Conservation (phyloP, 2,329 filamentous ascomycete species). For the Xylariaceae sp. region DNA sequence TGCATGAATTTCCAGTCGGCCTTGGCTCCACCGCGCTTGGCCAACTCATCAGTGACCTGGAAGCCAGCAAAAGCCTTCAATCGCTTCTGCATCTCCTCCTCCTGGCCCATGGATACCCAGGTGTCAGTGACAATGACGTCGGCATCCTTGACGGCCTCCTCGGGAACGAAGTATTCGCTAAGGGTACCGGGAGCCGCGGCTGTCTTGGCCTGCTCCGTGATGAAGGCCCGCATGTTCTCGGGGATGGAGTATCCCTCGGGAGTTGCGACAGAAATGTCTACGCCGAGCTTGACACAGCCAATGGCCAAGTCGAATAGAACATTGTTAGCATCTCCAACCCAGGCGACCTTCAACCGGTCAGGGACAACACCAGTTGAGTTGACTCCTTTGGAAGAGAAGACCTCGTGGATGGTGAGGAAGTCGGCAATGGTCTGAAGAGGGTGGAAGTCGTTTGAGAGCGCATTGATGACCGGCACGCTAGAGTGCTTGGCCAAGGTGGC, state of each 20-base stretch:
- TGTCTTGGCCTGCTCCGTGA: constrained; percentile 56
- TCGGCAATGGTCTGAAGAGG: constrained; percentile 93
- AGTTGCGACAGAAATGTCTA: constrained; percentile 81
- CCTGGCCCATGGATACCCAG: constrained; percentile 98
- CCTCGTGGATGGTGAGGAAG: constrained; percentile 83
- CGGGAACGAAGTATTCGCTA: constrained; percentile 69
- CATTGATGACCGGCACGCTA: constrained; percentile 77
- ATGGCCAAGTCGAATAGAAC: constrained; percentile 92
- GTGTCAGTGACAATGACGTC: constrained; percentile 94
- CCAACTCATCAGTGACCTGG: constrained; percentile 84
- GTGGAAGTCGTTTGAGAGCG: constrained; percentile 84
- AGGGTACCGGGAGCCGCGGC: constrained; percentile 60
- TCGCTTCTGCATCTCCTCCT: constrained; percentile 72
- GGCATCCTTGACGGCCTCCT: constrained; percentile 78
- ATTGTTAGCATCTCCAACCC: constrained; percentile 96
- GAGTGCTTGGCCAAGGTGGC: constrained; percentile 65
- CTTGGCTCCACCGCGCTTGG: constrained; percentile 78
- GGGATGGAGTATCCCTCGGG: constrained; percentile 82
- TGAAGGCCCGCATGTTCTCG: constrained; percentile 64
- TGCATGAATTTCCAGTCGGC: constrained; percentile 97
- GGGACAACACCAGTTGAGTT: constrained; percentile 54
- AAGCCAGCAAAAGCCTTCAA: constrained; percentile 81
- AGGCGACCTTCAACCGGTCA: constrained; percentile 83
- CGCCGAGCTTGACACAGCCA: constrained; percentile 78
- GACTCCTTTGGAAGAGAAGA: constrained; percentile 48